phyloP scores from a whole-genome alignment of 495 filamentous ascomycete genomes.

The Lasiosphaeria hispida region DNA sequence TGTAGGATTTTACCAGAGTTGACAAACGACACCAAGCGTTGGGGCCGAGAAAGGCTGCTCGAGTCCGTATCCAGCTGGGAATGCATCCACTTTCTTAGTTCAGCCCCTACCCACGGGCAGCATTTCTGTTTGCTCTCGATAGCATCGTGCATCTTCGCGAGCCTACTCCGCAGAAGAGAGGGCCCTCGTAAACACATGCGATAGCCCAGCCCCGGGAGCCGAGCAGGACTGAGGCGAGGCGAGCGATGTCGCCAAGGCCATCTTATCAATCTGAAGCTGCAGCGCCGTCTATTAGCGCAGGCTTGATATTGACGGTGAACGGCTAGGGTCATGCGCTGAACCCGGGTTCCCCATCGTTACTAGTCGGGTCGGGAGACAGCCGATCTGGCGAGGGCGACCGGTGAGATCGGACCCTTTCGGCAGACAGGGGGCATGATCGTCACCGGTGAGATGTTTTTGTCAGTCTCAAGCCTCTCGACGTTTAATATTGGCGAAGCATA shows the following conservation, averaged over 20 bases:
- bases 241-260: slow-evolving; percentile 5
- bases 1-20: too few relatives aligned
- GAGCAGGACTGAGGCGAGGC: not conserved
- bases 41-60: too few relatives aligned
- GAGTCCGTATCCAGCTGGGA: too few relatives aligned
- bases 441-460: slow-evolving; percentile 12
- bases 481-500: too few relatives aligned
- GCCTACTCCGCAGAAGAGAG: too few relatives aligned
- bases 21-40: too few relatives aligned
- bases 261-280: slow-evolving; percentile 4
- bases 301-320: not conserved
- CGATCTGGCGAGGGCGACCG: slow-evolving; percentile 18
- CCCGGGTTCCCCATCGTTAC: not conserved
- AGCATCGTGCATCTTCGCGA: too few relatives aligned
- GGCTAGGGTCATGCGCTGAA: not conserved
- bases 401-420: slow-evolving; percentile 17
- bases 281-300: not conserved
- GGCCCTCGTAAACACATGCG: not conserved
- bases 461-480: not conserved
- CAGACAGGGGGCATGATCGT: slow-evolving; percentile 14
- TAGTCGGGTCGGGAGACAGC: slow-evolving; percentile 18
- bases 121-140: too few relatives aligned
- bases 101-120: too few relatives aligned
- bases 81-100: too few relatives aligned
- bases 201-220: not conserved